Percentiles rank a stretch among this genome's conserved stretches.
phyloP scores from a whole-genome alignment of 352 stramenopile genomes.

The Aphanomyces astaci region DNA sequence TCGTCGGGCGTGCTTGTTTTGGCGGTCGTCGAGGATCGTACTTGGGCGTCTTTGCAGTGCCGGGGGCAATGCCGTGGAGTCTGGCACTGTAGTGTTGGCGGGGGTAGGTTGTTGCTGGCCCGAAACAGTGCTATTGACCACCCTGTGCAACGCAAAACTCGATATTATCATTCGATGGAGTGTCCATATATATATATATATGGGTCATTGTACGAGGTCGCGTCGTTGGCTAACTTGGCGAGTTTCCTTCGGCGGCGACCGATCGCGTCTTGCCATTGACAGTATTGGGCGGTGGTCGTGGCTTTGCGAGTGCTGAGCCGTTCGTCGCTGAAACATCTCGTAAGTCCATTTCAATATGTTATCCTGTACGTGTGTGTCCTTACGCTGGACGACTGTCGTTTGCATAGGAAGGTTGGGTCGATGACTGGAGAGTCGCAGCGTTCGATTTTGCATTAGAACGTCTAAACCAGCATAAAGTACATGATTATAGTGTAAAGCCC shows the following conservation, averaged over 20 bases:
- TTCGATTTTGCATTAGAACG: neutral
- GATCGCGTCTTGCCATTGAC: constrained; percentile 17
- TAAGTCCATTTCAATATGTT: neutral
- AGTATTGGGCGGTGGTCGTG: neutral
- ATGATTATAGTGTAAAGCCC: too few relatives aligned
- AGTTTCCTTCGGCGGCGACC: neutral
- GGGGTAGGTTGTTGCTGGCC: too few relatives aligned
- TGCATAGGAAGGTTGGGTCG: too few relatives aligned
- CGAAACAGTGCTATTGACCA: too few relatives aligned
- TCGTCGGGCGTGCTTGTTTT: neutral
- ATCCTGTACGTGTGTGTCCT: too few relatives aligned
- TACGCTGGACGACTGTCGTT: too few relatives aligned
- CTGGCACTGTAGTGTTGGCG: neutral
- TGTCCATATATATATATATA: too few relatives aligned
- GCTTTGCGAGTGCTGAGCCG: neutral
- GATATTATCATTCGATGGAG: too few relatives aligned
- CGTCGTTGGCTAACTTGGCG: neutral
- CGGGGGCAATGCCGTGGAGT: neutral
- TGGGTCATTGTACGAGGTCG: neutral
- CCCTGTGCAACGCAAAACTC: too few relatives aligned
- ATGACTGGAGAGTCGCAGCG: too few relatives aligned
- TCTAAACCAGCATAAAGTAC: too few relatives aligned
- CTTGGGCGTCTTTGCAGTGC: neutral
- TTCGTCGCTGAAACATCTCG: neutral
- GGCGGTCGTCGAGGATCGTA: constrained; percentile 17